Evolutionary conservation across 768 basidiomycete species (phyloP).

Genomic region (Trametes villosa): DNA sequence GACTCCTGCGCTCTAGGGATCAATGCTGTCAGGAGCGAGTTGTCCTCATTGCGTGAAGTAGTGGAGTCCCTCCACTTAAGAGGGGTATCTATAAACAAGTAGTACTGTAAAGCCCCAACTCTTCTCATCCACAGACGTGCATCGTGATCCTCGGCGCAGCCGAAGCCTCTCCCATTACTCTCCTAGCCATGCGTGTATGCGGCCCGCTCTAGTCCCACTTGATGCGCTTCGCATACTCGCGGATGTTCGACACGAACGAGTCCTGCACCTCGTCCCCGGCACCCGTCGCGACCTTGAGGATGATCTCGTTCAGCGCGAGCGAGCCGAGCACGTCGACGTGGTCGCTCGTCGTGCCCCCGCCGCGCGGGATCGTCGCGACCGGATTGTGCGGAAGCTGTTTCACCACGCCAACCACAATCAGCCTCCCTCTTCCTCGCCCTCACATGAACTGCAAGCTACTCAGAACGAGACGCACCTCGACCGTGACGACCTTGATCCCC

Average conservation of each 20-base stretch:
- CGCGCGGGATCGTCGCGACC: conserved; percentile 71
- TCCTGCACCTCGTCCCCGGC: conserved; percentile 73
- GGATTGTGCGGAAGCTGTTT: conserved; percentile 80
- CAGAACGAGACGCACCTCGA: conserved; percentile 63
- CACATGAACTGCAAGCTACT: background rate
- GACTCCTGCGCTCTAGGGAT: too few relatives aligned
- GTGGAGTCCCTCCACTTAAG: too few relatives aligned
- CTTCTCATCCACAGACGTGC: background rate
- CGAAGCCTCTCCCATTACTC: background rate
- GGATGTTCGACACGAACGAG: conserved; percentile 74
- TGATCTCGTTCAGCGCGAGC: conserved; percentile 83
- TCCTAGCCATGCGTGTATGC: background rate
- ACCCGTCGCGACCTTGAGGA: conserved; percentile 88
- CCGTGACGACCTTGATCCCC: conserved; percentile 82
- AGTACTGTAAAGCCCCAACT: background rate
- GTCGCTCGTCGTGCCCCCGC: conserved; percentile 91
- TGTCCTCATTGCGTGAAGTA: too few relatives aligned
- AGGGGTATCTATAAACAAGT: background rate
- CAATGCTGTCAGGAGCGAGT: too few relatives aligned
- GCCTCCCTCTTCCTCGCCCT: background rate
- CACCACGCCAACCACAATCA: background rate
- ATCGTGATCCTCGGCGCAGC: background rate
- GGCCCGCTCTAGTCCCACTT: conserved; percentile 63
- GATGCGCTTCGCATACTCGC: conserved; percentile 72
- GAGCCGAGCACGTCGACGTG: conserved; percentile 79